Evolutionary conservation across 306 rosid genomes (phyloP).

Genomic region (Quercus cerris): DNA sequence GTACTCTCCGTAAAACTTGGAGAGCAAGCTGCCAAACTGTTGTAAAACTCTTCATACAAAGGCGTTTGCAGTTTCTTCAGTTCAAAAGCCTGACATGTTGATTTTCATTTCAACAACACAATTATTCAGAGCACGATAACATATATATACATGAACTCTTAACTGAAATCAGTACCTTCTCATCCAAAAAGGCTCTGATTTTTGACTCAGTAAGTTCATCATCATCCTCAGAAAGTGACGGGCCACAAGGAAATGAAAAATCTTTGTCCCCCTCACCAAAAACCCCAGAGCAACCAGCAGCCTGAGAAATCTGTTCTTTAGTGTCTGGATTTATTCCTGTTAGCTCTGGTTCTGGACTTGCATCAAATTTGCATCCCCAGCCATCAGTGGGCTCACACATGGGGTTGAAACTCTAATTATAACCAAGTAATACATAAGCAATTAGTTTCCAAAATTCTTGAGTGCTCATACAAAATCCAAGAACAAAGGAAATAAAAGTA

Average conservation of each 20-base stretch:
- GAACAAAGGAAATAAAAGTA: constrained; percentile 2
- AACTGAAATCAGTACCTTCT: constrained; percentile 63
- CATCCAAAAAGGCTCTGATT: constrained; percentile 84
- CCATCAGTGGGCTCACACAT: constrained; percentile 86
- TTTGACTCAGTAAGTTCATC: constrained; percentile 95
- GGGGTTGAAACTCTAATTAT: constrained; percentile 83
- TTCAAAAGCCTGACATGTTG: constrained; percentile 74
- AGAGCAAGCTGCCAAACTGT: constrained; percentile 72
- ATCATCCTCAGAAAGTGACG: constrained; percentile 78
- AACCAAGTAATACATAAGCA: background rate
- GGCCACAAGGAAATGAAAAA: constrained; percentile 67
- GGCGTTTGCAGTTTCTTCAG: constrained; percentile 96
- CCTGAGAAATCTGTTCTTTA: constrained; percentile 32
- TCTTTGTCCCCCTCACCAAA: constrained; percentile 43
- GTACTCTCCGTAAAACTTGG: constrained; percentile 52
- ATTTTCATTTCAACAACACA: constrained; percentile 18
- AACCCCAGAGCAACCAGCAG: constrained; percentile 41
- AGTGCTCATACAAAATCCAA: constrained; percentile 14
- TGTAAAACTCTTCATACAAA: constrained; percentile 84
- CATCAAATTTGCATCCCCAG: constrained; percentile 63
- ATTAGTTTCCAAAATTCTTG: constrained; percentile 14
- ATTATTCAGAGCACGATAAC: constrained; percentile 8
- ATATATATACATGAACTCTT: constrained; percentile 11
- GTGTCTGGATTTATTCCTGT: constrained; percentile 31
- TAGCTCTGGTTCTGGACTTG: constrained; percentile 47